Conservation (phyloP, 1,139 yeast genomes). For the Saccharomycopsis crataegensis region DNA sequence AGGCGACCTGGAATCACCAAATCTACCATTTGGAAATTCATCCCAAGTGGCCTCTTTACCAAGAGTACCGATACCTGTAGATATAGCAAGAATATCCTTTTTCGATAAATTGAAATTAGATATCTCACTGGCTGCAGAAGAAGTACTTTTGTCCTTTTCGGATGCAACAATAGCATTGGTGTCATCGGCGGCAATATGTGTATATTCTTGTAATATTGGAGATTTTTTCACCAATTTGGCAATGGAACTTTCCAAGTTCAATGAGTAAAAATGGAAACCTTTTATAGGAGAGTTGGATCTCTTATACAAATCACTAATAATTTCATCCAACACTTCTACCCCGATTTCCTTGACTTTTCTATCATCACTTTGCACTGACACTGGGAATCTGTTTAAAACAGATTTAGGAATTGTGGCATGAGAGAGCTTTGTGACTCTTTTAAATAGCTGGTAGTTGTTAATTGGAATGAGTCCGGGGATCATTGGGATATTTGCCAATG, state of each 20-base stretch:
- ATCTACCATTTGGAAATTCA: conserved; percentile 95
- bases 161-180: neutral
- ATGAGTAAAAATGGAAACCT: conserved; percentile 86
- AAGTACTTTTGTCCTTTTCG: neutral
- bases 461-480: conserved; percentile 98
- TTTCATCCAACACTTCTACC: conserved; percentile 60
- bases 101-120: conserved; percentile 30
- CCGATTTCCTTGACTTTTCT: conserved; percentile 80
- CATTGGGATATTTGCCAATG: conserved; percentile 45
- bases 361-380: conserved; percentile 66
- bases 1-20: conserved; percentile 95
- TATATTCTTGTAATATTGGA: conserved; percentile 20
- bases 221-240: conserved; percentile 74
- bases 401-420: conserved; percentile 76
- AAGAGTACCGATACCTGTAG: conserved; percentile 75
- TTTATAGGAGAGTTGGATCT: conserved; percentile 50
- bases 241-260: conserved; percentile 84
- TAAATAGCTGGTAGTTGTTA: conserved; percentile 76
- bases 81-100: conserved; percentile 61
- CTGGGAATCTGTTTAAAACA: conserved; percentile 45
- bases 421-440: conserved; percentile 82
- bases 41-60: conserved; percentile 98
- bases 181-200: conserved; percentile 4
- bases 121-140: neutral
- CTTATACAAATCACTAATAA: conserved; percentile 48